phyloP scores from a whole-genome alignment of 2,329 filamentous ascomycete species.

The Colletotrichum abscissum region DNA sequence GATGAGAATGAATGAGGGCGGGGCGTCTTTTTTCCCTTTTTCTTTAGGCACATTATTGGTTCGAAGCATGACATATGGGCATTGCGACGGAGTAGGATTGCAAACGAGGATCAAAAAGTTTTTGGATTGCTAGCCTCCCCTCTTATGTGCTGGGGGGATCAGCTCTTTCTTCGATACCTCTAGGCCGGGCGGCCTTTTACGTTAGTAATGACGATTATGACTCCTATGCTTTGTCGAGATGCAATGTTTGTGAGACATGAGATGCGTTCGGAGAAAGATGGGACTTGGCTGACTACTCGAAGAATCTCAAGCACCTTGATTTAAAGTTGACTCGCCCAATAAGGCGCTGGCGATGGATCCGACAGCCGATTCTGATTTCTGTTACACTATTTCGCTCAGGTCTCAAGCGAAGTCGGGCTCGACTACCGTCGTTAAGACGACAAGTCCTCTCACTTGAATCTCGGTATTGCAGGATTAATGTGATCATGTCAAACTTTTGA shows the following conservation, averaged over 20 bases:
- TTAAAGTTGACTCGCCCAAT: too few species aligned
- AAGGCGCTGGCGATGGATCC: too few species aligned
- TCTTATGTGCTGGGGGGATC: background rate
- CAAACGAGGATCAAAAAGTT: background rate
- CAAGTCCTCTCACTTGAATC: background rate
- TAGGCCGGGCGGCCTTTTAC: constrained; percentile 12
- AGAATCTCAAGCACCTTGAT: too few species aligned
- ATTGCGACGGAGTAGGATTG: constrained; percentile 24
- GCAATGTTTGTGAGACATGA: too few species aligned
- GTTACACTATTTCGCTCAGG: too few species aligned
- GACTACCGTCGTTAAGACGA: too few species aligned
- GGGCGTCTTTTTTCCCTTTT: background rate
- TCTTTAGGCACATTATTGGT: constrained; percentile 3
- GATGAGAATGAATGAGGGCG: background rate
- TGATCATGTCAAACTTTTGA: background rate
- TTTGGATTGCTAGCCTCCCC: constrained; percentile 12
- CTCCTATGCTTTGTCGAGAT: background rate
- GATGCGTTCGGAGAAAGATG: too few species aligned
- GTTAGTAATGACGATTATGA: constrained; percentile 33
- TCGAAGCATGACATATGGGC: constrained; percentile 15
- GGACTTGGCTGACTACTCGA: too few species aligned
- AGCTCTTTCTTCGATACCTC: constrained; percentile 9
- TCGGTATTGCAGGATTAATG: too few species aligned
- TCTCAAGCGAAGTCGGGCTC: too few species aligned
- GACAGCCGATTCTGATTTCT: too few species aligned